Evolutionary conservation across 768 basidiomycete species (phyloP).

Genomic region (Boletus rubroflammeus): DNA sequence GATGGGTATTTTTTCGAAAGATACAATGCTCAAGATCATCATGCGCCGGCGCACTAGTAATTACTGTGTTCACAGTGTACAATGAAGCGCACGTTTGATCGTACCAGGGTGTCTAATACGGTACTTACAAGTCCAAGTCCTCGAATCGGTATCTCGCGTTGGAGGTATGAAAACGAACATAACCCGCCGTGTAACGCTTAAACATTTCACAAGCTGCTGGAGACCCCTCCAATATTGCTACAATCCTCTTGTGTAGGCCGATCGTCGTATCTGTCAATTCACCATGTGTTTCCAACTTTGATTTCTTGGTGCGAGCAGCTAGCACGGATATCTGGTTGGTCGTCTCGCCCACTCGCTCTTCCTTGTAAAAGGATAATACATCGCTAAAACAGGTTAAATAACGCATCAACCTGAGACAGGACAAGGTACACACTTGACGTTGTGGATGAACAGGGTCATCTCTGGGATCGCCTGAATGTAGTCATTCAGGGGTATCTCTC

Average conservation of each 20-base stretch:
- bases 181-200: conserved; percentile 17
- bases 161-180: conserved; percentile 28
- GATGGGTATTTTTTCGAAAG: too few relatives aligned
- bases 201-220: conserved; percentile 17
- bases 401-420: background rate
- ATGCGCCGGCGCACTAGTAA: background rate
- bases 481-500: background rate
- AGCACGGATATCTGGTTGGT: conserved; percentile 5
- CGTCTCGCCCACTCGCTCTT: background rate
- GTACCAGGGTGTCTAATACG: background rate
- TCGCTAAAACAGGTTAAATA: background rate
- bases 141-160: conserved; percentile 22
- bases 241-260: conserved; percentile 18
- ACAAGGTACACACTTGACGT: background rate
- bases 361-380: background rate
- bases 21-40: too few relatives aligned
- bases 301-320: conserved; percentile 19
- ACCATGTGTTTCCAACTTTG: conserved; percentile 27
- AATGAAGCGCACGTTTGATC: background rate
- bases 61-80: background rate
- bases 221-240: conserved; percentile 22
- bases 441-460: background rate
- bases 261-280: conserved; percentile 26
- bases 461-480: background rate
- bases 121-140: conserved; percentile 12